These are phyloP conservation scores for Hyphopichia fennica DNA, from an alignment of 1,139 yeast genomes.

Conservation along the genomic window DNA sequence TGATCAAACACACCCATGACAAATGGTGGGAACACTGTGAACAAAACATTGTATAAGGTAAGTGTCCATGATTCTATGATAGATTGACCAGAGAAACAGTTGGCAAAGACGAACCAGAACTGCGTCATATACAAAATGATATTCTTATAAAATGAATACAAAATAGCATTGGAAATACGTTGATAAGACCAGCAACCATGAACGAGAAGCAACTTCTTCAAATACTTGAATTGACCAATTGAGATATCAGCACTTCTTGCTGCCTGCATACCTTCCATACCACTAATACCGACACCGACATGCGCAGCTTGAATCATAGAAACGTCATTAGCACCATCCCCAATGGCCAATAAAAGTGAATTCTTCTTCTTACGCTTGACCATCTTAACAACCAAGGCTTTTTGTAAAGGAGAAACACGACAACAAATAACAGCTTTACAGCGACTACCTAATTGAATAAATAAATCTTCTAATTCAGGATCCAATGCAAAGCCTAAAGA, in stretches of 20 bases:
- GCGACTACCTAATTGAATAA: slow-evolving; percentile 75
- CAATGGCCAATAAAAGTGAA: slow-evolving; percentile 85
- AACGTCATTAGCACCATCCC: slow-evolving; percentile 98
- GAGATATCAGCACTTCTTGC: slow-evolving; percentile 98
- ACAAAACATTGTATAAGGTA: slow-evolving; percentile 92
- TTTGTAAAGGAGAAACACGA: slow-evolving; percentile 96
- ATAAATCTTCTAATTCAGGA: slow-evolving; percentile 71
- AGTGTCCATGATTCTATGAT: slow-evolving; percentile 97
- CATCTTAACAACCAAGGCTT: slow-evolving; percentile 91
- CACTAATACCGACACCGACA: slow-evolving; percentile 97
- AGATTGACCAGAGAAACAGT: slow-evolving; percentile 94
- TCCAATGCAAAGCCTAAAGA: slow-evolving; percentile 86
- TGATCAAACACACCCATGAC: slow-evolving; percentile 97
- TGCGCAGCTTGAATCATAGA: slow-evolving; percentile 99
- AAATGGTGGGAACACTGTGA: slow-evolving; percentile 94
- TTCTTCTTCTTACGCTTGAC: slow-evolving; percentile 61
- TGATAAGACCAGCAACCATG: slow-evolving; percentile 99
- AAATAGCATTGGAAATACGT: slow-evolving; percentile 85
- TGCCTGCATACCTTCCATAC: slow-evolving; percentile 99
- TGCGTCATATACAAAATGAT: slow-evolving; percentile 96
- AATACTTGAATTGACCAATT: slow-evolving; percentile 89
- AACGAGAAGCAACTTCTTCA: slow-evolving; percentile 79
- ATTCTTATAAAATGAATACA: slow-evolving; percentile 94
- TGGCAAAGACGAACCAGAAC: slow-evolving; percentile 94
- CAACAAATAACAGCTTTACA: slow-evolving; percentile 95